Conservation (phyloP, 2,329 filamentous ascomycete species). For the Cladosporium sp. region DNA sequence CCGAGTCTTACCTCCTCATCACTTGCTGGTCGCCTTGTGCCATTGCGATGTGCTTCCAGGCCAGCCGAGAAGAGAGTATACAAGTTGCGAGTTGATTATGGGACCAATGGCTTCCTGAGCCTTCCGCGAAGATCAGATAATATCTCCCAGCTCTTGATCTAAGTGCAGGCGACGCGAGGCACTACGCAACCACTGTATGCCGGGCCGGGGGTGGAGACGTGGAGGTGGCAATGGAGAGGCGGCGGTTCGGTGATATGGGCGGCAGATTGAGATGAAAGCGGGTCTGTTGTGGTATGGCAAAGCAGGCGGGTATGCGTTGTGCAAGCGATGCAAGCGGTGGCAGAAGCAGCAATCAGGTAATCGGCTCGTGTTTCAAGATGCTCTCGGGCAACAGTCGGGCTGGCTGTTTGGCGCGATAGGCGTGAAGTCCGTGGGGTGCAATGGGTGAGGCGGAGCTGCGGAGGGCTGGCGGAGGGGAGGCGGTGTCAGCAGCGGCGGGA, state of each 20-base stretch:
- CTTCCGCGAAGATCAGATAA: neutral
- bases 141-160: neutral
- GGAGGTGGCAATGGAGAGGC: neutral
- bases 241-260: neutral
- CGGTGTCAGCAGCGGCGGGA: neutral
- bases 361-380: conserved; percentile 6
- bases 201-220: neutral
- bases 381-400: conserved; percentile 4
- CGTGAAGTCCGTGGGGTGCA: neutral
- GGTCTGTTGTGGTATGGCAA: neutral
- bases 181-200: neutral
- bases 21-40: conserved; percentile 35
- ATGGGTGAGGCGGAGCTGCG: conserved; percentile 10
- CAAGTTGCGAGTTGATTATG: neutral
- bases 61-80: conserved; percentile 11
- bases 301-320: neutral
- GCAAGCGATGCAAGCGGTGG: neutral
- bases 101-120: conserved; percentile 1
- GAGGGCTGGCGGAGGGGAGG: conserved; percentile 4
- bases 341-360: neutral
- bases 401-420: conserved; percentile 2
- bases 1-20: conserved; percentile 33
- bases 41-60: conserved; percentile 23
- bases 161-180: neutral
- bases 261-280: neutral